phyloP scores from a whole-genome alignment of 345 rosid species.

The Moringa oleifera region DNA sequence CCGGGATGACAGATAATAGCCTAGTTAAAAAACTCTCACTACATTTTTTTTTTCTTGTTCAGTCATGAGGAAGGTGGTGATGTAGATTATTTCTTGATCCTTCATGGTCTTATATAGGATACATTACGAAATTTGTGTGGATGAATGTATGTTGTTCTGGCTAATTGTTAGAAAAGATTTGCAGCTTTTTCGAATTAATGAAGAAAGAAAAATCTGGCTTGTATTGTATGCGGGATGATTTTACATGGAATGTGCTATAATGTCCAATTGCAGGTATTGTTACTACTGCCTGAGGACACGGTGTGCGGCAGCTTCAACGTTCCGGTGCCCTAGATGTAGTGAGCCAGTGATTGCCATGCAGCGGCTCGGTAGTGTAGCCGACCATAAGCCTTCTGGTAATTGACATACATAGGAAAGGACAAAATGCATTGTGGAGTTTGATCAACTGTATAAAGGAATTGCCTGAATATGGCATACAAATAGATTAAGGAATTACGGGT shows the following conservation, averaged over 20 bases:
- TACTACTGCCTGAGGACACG: slow-evolving; percentile 91
- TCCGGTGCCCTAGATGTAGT: slow-evolving; percentile 68
- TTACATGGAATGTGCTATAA: not conserved
- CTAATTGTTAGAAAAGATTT: slow-evolving; percentile 8
- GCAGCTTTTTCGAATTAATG: no score
- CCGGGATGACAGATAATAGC: no score
- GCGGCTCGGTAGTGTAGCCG: slow-evolving; percentile 41
- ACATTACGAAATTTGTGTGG: not conserved
- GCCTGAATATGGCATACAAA: not conserved
- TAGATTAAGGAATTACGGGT: not conserved
- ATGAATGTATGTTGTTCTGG: not conserved
- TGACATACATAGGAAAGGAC: not conserved
- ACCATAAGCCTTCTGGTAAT: not conserved
- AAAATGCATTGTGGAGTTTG: not conserved
- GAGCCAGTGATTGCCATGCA: slow-evolving; percentile 87
- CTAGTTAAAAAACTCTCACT: not conserved
- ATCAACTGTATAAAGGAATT: not conserved
- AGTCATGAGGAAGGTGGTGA: no score
- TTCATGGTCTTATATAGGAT: not conserved
- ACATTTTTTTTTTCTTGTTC: not conserved
- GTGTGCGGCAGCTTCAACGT: slow-evolving; percentile 67
- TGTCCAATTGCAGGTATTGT: slow-evolving; percentile 68
- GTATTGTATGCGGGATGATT: not conserved
- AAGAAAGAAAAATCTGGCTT: slow-evolving; percentile 6
- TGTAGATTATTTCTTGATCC: no score